These are phyloP conservation scores for Penicillium crystallinum DNA, from an alignment of 495 filamentous ascomycete genomes.

Conservation along the genomic window DNA sequence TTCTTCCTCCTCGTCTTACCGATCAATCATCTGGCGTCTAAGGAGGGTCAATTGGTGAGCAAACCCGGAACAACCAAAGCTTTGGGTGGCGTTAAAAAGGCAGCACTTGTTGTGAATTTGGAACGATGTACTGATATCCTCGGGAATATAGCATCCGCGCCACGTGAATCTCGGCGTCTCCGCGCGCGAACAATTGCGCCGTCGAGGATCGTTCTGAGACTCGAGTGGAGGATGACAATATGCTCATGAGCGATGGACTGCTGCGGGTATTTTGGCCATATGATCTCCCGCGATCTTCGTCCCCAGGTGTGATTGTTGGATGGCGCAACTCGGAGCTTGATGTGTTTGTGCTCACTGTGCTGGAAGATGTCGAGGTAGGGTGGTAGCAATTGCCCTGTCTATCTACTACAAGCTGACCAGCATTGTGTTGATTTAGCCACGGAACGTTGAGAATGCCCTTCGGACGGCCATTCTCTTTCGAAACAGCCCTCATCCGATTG, in stretches of 20 bases:
- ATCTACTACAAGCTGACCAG: constrained; percentile 5
- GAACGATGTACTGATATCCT: constrained; percentile 7
- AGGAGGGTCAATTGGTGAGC: constrained; percentile 60
- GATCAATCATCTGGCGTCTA: constrained; percentile 63
- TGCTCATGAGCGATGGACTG: constrained; percentile 75
- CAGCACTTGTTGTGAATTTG: not conserved
- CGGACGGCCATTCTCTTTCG: constrained; percentile 78
- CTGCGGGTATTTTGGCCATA: constrained; percentile 98
- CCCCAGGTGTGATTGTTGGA: constrained; percentile 81
- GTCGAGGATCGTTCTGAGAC: constrained; percentile 85
- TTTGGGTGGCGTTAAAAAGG: not conserved
- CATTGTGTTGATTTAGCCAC: constrained; percentile 37
- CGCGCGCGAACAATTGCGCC: constrained; percentile 88
- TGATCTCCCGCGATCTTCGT: constrained; percentile 67
- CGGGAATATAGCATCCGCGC: constrained; percentile 68
- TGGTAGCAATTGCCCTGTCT: not conserved
- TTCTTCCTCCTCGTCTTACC: constrained; percentile 73
- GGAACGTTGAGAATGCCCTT: constrained; percentile 82
- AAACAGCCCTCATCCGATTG: constrained; percentile 73
- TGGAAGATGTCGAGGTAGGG: constrained; percentile 84
- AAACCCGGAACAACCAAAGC: not conserved
- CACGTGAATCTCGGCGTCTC: constrained; percentile 79
- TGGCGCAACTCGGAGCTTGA: constrained; percentile 93
- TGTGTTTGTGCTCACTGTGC: constrained; percentile 79
- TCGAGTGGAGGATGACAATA: constrained; percentile 71